phyloP scores from a whole-genome alignment of 176 grass and related monocot species.

The Saccharum officinarum region DNA sequence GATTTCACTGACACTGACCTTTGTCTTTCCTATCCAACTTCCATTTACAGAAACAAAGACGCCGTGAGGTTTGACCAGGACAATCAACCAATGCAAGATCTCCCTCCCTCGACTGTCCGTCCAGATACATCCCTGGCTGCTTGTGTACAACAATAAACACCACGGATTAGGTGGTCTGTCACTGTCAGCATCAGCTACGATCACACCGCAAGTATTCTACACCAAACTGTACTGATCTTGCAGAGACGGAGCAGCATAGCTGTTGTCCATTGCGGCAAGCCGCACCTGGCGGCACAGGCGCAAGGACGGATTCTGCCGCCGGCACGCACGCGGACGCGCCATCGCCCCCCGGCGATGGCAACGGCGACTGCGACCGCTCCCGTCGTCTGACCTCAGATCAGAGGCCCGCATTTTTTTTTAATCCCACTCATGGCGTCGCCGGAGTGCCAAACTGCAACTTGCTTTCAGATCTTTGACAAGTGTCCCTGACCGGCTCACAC shows the following conservation, averaged over 20 bases:
- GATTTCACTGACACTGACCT: conserved; percentile 29
- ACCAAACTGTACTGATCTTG: neutral
- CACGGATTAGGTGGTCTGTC: conserved; percentile 7
- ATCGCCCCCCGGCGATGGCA: neutral
- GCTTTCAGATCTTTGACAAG: neutral
- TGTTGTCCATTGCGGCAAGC: conserved; percentile 36
- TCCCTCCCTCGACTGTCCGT: conserved; percentile 3
- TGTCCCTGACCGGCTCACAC: too few species aligned
- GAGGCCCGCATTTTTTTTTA: neutral
- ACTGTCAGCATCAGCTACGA: conserved; percentile 22
- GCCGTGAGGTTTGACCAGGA: conserved; percentile 14
- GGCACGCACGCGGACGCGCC: conserved; percentile 22
- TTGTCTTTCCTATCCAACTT: neutral
- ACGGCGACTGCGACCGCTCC: conserved; percentile 12
- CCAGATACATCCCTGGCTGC: neutral
- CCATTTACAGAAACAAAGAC: conserved; percentile 23
- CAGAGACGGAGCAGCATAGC: neutral
- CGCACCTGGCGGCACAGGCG: neutral
- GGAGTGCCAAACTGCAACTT: conserved; percentile 10
- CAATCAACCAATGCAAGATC: conserved; percentile 25
- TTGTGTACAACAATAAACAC: neutral
- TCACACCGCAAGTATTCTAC: neutral
- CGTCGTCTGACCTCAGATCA: conserved; percentile 28
- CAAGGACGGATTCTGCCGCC: conserved; percentile 25
- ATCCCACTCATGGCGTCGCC: neutral